Percentiles rank a stretch among this genome's conserved stretches.
phyloP scores from a whole-genome alignment of 768 basidiomycete genomes.

The Sporobolomyces phaffii region DNA sequence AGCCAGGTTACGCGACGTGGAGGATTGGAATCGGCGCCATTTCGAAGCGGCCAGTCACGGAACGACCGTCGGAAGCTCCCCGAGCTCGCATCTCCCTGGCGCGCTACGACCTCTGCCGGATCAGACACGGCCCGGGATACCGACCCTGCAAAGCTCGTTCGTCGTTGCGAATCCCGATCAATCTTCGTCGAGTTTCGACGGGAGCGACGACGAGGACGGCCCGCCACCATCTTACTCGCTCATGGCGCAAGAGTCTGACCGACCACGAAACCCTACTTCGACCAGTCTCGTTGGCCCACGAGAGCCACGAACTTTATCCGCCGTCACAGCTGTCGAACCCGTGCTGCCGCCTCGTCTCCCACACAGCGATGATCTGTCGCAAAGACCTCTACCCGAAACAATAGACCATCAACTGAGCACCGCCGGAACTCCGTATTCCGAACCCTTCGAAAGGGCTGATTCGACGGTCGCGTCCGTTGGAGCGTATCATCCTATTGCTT shows the following conservation, averaged over 20 bases:
- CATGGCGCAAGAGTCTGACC: neutral
- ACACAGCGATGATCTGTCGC: too few species aligned
- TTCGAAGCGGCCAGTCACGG: neutral
- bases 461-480: neutral
- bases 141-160: neutral
- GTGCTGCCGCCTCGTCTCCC: too few species aligned
- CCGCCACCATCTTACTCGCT: slow-evolving; percentile 15
- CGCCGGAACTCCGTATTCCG: too few species aligned
- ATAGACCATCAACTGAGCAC: too few species aligned
- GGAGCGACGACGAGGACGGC: neutral
- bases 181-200: neutral
- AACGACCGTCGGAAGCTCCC: neutral
- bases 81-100: too few species aligned
- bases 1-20: neutral
- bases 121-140: too few species aligned
- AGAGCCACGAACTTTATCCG: too few species aligned
- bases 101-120: too few species aligned
- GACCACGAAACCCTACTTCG: slow-evolving; percentile 7
- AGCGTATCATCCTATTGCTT: neutral
- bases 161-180: neutral
- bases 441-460: neutral
- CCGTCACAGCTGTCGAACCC: too few species aligned
- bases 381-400: too few species aligned
- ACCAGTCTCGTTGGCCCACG: too few species aligned
- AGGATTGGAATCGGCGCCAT: neutral